Conservation (phyloP, 352 stramenopile genomes). For the Phytophthora niederhauseri region DNA sequence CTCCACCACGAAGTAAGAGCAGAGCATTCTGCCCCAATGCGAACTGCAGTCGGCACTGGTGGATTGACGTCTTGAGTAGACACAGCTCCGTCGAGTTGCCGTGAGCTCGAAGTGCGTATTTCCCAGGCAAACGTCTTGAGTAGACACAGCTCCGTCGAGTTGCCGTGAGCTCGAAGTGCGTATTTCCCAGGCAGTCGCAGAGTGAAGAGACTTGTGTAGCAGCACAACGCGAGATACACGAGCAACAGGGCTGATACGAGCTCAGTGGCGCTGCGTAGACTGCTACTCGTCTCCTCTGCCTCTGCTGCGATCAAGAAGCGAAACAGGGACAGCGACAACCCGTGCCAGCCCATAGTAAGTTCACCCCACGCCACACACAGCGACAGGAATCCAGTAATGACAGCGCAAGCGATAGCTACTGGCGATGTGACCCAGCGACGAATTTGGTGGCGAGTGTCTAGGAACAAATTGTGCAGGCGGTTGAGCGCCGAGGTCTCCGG, state of each 20-base stretch:
- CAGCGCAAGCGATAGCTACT: conserved; percentile 34
- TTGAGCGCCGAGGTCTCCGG: conserved; percentile 40
- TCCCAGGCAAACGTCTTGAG: conserved; percentile 61
- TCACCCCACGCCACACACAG: conserved; percentile 72
- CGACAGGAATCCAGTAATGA: conserved; percentile 42
- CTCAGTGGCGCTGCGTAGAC: conserved; percentile 38
- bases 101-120: conserved; percentile 54
- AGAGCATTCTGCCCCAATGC: conserved; percentile 72
- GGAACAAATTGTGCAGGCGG: conserved; percentile 37
- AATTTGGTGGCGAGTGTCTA: conserved; percentile 20
- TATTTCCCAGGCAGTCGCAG: conserved; percentile 58
- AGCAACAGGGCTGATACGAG: conserved; percentile 52
- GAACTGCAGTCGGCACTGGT: conserved; percentile 77
- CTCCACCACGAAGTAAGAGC: conserved; percentile 51
- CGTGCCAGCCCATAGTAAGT: conserved; percentile 58
- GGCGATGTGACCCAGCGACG: conserved; percentile 36
- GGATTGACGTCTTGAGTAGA: conserved; percentile 64
- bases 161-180: conserved; percentile 53
- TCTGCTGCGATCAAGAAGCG: conserved; percentile 30
- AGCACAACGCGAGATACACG: conserved; percentile 63
- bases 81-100: conserved; percentile 64
- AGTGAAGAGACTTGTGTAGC: conserved; percentile 67
- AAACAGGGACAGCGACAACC: conserved; percentile 41
- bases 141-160: conserved; percentile 64
- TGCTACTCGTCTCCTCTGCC: conserved; percentile 23